Percentiles rank a stretch among this genome's conserved stretches.
Evolutionary conservation across 768 basidiomycete genomes (phyloP).

Genomic region (Zangia roseola): DNA sequence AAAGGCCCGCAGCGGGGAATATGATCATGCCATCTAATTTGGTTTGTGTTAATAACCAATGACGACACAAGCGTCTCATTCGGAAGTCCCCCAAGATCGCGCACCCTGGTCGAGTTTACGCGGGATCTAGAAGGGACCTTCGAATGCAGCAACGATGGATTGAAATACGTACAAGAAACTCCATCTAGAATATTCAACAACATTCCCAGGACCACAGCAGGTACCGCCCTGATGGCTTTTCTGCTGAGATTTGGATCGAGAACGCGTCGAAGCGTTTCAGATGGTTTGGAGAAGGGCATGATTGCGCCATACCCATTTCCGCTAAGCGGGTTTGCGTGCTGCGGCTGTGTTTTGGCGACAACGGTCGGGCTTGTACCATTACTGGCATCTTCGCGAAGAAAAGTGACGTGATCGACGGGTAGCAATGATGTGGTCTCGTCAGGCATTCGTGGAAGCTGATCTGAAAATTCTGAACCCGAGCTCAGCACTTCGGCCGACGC

Average conservation of each 20-base stretch:
- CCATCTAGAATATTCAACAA: conserved; percentile 92
- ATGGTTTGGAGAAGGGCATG: conserved; percentile 3
- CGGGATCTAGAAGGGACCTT: background rate
- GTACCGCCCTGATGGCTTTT: conserved; percentile 48
- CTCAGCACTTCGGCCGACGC: background rate
- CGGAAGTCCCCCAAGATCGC: conserved; percentile 1
- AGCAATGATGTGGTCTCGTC: conserved; percentile 24
- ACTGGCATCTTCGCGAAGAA: conserved; percentile 1
- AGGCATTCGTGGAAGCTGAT: conserved; percentile 1
- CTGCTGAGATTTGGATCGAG: conserved; percentile 18
- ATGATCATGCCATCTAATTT: conserved; percentile 88
- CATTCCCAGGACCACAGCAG: conserved; percentile 81
- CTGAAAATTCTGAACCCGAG: background rate
- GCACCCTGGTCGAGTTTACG: conserved; percentile 6
- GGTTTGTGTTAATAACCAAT: conserved; percentile 2
- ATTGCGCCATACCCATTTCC: conserved; percentile 19
- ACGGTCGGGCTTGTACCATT: background rate
- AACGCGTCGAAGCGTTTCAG: conserved; percentile 3
- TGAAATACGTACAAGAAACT: conserved; percentile 68
- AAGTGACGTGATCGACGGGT: conserved; percentile 8
- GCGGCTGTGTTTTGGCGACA: conserved; percentile 5
- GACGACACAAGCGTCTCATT: background rate
- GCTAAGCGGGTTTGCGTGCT: conserved; percentile 5
- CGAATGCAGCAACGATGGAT: background rate
- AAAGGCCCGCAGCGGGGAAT: conserved; percentile 83